A percentile compares a stretch with the other conserved stretches of the same genome.
These are phyloP conservation scores for Neofusicoccum sp. DNA, from an alignment of 2,329 filamentous ascomycete species.

Conservation along the genomic window DNA sequence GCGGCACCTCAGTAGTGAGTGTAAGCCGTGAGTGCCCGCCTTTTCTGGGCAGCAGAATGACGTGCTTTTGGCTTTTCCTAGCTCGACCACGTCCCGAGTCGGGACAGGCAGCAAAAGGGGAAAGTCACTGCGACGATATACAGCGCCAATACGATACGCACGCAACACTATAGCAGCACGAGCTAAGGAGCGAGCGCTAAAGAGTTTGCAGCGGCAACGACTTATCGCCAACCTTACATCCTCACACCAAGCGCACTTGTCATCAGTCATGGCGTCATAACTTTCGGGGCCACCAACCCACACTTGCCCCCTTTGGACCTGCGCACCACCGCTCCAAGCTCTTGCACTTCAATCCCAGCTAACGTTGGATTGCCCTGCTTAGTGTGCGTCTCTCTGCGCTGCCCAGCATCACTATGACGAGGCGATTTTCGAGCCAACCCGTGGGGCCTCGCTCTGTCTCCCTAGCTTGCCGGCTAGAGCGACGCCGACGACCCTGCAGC, in stretches of 20 bases:
- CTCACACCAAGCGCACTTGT: neutral
- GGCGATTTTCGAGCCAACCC: neutral
- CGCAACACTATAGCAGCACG: neutral
- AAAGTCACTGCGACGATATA: neutral
- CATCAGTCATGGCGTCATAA: slow-evolving; percentile 10
- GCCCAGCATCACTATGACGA: neutral
- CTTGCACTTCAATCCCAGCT: too few species aligned
- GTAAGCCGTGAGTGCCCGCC: slow-evolving; percentile 4
- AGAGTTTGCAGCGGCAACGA: neutral
- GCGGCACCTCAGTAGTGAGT: neutral
- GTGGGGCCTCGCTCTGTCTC: neutral
- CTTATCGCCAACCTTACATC: slow-evolving; percentile 6
- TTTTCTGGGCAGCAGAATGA: slow-evolving; percentile 1
- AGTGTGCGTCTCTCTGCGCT: neutral
- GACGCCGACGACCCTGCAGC: neutral
- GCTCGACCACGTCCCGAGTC: neutral
- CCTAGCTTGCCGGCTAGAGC: neutral
- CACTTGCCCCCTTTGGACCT: neutral
- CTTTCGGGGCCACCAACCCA: neutral
- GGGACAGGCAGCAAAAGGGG: neutral
- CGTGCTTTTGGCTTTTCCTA: slow-evolving; percentile 16
- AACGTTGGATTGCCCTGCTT: too few species aligned
- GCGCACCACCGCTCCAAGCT: neutral
- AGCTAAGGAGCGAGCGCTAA: neutral
- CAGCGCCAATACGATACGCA: neutral